Base-by-base conservation (phyloP, 352 stramenopile species). In the Globisporangium takayamanum region DNA sequence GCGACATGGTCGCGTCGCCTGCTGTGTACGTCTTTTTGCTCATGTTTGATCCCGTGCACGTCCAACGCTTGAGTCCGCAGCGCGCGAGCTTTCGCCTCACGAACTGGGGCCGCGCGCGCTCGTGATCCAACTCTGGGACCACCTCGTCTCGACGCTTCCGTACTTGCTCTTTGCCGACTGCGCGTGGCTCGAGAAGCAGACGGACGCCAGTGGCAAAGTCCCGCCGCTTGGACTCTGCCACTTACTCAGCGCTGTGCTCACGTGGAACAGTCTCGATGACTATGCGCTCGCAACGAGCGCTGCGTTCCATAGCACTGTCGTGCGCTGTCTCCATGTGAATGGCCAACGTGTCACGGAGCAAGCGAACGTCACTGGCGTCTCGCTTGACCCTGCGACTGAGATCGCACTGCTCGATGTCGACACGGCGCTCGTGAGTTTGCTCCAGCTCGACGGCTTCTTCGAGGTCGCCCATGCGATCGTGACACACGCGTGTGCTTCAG, bases 81-180 rank as follows among this genome's bases (percentile, higher is more conserved):
- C 53, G 33, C 6, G 74, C 63, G 3, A 69, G 41, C 1, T 82
- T 83, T 36, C 69, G 69, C 3, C 55, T 87, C 15, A 89, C 78
- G 63, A 45, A 48, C 12, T 75, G 78, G n/a, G 79, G 79, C 16
- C n/a, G n/a, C 57, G 51, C 4, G 69, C 69, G 26, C 14, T 78
- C 18, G n/a, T 85, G 49, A 52, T 58, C 8, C 56, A 73, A 14
- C 59, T 89, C 8, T 89, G 78, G 78, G 61, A 73, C 18, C 48
- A 68, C 6, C 56, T 72, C 33, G 66, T 89, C 7, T 73, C 72
- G 51, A 78, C 73, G 59, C 42, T 89, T 11, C 74, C 74, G 57
- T 79, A 83, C 33, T 51, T 78, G 33, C 73, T 87, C 57, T 84
- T 85, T 22, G 63, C 72, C 7, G 79, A 89, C n/a, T 89, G 76